Evolutionary conservation across 1,284 basidiomycete genomes (phyloP), one percentile per base, ranked within the genome.

Genomic region (Ceratobasidium sp.): DNA sequence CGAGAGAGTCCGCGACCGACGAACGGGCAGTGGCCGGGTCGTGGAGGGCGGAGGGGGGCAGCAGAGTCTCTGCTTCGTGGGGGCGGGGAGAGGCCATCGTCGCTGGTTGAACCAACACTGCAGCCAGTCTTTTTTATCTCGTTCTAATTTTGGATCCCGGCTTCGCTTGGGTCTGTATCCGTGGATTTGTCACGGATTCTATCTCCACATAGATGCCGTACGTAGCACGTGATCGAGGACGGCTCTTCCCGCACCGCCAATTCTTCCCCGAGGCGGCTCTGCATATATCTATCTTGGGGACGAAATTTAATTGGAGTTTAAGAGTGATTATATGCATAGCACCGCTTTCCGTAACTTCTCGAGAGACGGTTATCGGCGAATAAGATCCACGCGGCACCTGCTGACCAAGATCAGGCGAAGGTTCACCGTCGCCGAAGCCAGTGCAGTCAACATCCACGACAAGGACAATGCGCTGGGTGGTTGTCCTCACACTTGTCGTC

Each of bases 1-100:
- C 62, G 50, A 65, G 62, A 22, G 62, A 65, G 38, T 65, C 62
- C 34, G 22, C 62, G 3, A 65, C 50, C 3, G 62, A 65, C 13
- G 62, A 65, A 6, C 50, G 32, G 20, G 62, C 62, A n/a, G 38
- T 65, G 13, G 47, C 49, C 2, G 62, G 62, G 27, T 65, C 34
- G 49, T n/a, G 15, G 32, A 53, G n/a, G 12, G 62, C 50, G 7
- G 22, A 17, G 12, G 62, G 62, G n/a, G 47, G 47, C 8, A 62
- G 58, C 42, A 54, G 40, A 2, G 34, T 52, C 25, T 65, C 62
- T 5, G 38, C 62, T 35, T 65, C 62, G 49, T 52, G 62, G 15
- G 49, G 62, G 49, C 43, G 62, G 50, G 50, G 27, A 40, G 49
- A 50, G 60, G 62, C 35, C 62, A 65, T 65, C n/a, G 62, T 53